Evolutionary conservation across 2,329 filamentous ascomycete genomes (phyloP), one percentile per base, ranked within the genome.

Genomic region (Ophiobolus disseminans): DNA sequence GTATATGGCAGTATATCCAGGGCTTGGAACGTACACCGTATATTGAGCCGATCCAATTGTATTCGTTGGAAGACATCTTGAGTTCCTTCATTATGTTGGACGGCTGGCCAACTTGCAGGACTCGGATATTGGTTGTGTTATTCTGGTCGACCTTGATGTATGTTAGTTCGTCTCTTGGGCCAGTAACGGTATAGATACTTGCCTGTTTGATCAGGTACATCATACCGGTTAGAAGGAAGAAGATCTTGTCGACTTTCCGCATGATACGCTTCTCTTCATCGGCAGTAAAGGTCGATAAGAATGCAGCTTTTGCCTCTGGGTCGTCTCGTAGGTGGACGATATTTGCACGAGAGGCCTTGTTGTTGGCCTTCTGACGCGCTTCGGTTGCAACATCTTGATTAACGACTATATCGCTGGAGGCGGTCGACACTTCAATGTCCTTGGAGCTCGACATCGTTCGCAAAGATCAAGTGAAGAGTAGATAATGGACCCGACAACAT

Each of bases 161-260:
- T 45, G 26, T 46, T 10, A 47, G 30, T 14, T 31, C 16, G 2
- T 36, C 13, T 14, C 13, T 16, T 3, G 11, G n/a, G 4, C 3
- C 9, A 9, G 10, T 26, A 13, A 11, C n/a, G 5, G n/a, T n/a
- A n/a, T 10, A 20, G 16, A 16, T 3, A 44, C 53, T 26, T n/a
- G 57, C 57, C 23, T 64, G 54, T 35, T 65, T 63, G 40, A 63
- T 60, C 34, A 65, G 22, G 21, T 54, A 65, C 52, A 65, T 65
- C n/a, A 62, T 40, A 16, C 58, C 60, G 3, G 59, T 60, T 2
- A 65, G 40, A 6, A 63, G 28, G 10, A 65, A 46, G 31, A 63
- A 63, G 7, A 49, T 42, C 31, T 51, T 54, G 36, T 65, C 50
- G 3, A 65, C 57, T 28, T 65, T 65, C 8, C 48, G 40, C 58